phyloP scores from a whole-genome alignment of 257 asterid species.

The Solanum ossicruentum region DNA sequence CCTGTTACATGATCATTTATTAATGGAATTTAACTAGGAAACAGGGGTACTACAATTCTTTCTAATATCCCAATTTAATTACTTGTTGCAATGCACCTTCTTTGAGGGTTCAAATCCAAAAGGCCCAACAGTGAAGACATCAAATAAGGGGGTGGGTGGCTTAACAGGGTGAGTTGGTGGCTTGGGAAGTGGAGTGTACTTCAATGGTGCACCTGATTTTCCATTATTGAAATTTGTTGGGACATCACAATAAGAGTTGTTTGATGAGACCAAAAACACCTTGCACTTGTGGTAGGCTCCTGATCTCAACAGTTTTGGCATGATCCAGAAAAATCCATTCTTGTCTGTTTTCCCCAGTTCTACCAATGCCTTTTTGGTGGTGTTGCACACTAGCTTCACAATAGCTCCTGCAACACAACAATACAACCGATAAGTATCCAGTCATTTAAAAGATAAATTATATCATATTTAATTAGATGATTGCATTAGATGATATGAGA shows the following conservation, averaged over 20 bases:
- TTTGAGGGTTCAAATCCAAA: conserved; percentile 44
- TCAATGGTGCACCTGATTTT: conserved; percentile 30
- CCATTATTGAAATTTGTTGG: conserved; percentile 50
- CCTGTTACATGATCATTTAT: not conserved
- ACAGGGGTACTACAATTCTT: not conserved
- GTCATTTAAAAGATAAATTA: not conserved
- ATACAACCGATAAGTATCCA: not conserved
- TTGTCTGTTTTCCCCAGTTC: conserved; percentile 32
- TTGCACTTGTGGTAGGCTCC: conserved; percentile 47
- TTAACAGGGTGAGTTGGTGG: not conserved
- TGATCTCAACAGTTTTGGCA: conserved; percentile 27
- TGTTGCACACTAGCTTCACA: conserved; percentile 50
- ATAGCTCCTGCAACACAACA: conserved; percentile 23
- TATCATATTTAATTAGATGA: not conserved
- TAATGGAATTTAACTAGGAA: not conserved
- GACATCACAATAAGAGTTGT: conserved; percentile 25
- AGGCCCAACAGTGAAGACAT: conserved; percentile 57
- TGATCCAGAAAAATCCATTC: conserved; percentile 43
- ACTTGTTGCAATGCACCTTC: conserved; percentile 24
- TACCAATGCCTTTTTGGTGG: conserved; percentile 14
- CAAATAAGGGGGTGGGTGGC: not conserved
- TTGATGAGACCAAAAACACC: conserved; percentile 35
- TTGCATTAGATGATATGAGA: not conserved
- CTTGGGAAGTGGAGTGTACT: not conserved
- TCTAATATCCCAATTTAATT: not conserved